Base-by-base conservation (phyloP, 768 basidiomycete species). In the Kondoa subrosea region DNA sequence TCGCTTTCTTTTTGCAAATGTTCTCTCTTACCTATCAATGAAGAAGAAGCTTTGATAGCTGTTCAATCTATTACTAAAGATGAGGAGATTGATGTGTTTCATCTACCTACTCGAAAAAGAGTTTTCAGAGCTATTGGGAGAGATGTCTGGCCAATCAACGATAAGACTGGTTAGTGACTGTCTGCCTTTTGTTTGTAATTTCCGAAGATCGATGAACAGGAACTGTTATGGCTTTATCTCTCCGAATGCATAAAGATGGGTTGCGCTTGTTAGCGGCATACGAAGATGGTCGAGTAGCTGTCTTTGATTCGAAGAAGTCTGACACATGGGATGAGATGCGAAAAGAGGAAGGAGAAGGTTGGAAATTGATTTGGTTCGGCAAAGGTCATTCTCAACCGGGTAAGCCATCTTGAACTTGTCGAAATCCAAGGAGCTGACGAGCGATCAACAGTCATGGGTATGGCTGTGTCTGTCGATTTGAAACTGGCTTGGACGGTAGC, bases 1-100 rank as follows among this genome's bases (percentile, higher is more conserved):
- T 85, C 93, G 1, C 81, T 97, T 66, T 95, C 93, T 74, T 96
- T 87, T 76, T 97, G 93, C 77, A 84, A 87, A 1, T 91, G 95
- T 77, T 87, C 88, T 4, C 79, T 96, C 1, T 75, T 87, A 40
- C 76, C 73, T 33, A 71, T 70, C 21, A 50, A 63, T 56, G 29
- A 72, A 50, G 33, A 65, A 69, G 72, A 71, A 17, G 85, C 83
- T 0, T 77, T 91, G 58, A 75, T 96, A 30, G 89, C 89, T 0
- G 78, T 95, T 16, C 91, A 91, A 0, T 92, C 91, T 73, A 80
- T 96, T 27, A 81, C 91, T 8, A 90, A 97, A 73, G 93, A 92
- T 3, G 84, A 87, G 56, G 80, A 85, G 67, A 90, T 90, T 50
- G 93, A 99, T 75, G 79, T 99, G 16, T 99, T 92, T 85, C 78